phyloP scores from a whole-genome alignment of 352 stramenopile genomes.

The Pythium apleroticum region DNA sequence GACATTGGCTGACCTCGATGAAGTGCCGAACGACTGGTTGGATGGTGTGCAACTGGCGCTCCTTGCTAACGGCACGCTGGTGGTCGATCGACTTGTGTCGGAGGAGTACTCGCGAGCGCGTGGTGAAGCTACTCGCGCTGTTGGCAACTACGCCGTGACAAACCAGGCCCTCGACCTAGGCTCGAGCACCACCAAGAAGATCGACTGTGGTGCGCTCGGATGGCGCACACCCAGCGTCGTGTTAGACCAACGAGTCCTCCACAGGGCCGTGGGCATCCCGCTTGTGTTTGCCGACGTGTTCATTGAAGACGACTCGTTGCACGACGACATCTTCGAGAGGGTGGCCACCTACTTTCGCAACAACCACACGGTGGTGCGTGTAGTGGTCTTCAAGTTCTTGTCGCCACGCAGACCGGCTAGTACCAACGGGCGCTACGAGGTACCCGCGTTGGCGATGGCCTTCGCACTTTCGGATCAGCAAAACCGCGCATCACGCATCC shows the following conservation, averaged over 20 bases:
- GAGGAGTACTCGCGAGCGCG: background rate
- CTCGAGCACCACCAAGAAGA: too few species aligned
- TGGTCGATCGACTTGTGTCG: background rate
- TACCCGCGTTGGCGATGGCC: background rate
- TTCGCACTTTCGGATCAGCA: background rate
- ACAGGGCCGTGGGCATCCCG: background rate
- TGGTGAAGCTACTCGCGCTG: background rate
- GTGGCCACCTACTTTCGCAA: background rate
- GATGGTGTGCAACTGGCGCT: background rate
- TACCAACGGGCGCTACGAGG: background rate
- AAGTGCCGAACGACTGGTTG: background rate
- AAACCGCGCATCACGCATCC: background rate
- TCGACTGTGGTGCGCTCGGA: too few species aligned
- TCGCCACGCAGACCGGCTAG: background rate
- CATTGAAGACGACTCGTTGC: background rate
- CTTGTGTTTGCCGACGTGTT: background rate
- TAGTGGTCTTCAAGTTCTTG: background rate
- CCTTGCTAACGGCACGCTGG: background rate
- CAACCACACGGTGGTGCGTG: background rate
- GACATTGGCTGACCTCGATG: background rate
- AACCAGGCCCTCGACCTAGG: background rate
- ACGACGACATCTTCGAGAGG: background rate
- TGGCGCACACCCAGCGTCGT: background rate
- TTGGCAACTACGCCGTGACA: background rate
- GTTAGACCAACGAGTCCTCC: background rate